phyloP scores from a whole-genome alignment of 176 grass and related monocot species.

The Pontederia paniculata region DNA sequence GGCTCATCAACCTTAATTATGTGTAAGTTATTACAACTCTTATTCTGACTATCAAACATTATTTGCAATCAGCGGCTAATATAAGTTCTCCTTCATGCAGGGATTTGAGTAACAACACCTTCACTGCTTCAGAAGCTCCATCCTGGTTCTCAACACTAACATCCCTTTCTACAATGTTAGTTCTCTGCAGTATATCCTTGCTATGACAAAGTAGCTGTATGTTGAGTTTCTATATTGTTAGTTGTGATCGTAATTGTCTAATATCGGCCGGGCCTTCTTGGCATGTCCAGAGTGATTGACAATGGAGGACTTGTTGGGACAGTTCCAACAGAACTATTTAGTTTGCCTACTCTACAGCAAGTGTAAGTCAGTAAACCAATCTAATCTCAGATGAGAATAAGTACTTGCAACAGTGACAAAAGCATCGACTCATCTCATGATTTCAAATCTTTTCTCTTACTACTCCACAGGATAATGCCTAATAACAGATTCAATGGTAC shows the following conservation, averaged over 20 bases:
- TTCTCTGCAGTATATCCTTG: background rate
- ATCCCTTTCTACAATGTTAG: slow-evolving; percentile 56
- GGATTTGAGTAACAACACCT: slow-evolving; percentile 77
- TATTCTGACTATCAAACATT: slow-evolving; percentile 9
- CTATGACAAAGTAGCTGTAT: background rate
- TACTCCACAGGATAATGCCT: slow-evolving; percentile 46
- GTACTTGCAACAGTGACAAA: no score
- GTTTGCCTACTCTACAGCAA: slow-evolving; percentile 49
- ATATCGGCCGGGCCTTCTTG: slow-evolving; percentile 8
- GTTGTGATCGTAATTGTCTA: background rate
- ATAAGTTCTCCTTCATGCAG: slow-evolving; percentile 23
- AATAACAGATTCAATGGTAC: slow-evolving; percentile 43
- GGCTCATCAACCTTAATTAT: slow-evolving; percentile 31
- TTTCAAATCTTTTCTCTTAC: slow-evolving; percentile 7
- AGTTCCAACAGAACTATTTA: slow-evolving; percentile 41
- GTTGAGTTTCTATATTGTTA: slow-evolving; percentile 8
- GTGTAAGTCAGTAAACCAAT: slow-evolving; percentile 46
- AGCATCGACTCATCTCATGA: slow-evolving; percentile 17
- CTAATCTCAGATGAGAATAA: no score
- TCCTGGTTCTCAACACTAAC: slow-evolving; percentile 39
- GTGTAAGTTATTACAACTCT: slow-evolving; percentile 32
- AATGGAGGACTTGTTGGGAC: slow-evolving; percentile 32
- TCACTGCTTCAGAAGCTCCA: slow-evolving; percentile 37
- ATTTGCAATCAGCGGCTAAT: background rate
- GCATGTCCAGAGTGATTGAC: slow-evolving; percentile 50